Base-by-base conservation (phyloP, 345 rosid species). In the Salix caprea region DNA sequence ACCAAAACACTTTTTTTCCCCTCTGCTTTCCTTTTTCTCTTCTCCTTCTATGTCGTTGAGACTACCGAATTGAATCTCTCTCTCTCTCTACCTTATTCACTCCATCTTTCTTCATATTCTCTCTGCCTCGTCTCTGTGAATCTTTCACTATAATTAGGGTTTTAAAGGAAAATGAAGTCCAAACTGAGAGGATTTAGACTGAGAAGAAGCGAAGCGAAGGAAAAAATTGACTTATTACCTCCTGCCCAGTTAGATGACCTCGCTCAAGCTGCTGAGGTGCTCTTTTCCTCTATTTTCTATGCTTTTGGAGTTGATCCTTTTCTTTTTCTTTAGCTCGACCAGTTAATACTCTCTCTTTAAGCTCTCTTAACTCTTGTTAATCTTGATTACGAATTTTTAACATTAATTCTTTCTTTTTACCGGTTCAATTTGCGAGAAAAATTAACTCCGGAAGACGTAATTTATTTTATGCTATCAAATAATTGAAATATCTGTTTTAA, bases 231-330 rank as follows among this genome's bases (percentile, higher is more conserved):
- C 76, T 32, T 82, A 66, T 69, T 83, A 13, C 67, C 88, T 71
- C 77, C 90, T 3, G 80, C 90, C 76, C 91, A 85, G 76, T 80
- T 90, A 72, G 95, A 92, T 69, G 94, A 92, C 78, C 97, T 96
- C 80, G 92, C 84, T 75, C 90, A 91, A 73, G 97, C 98, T 76
- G 89, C 92, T 18, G 89, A 87, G 98, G 99, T 93, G 71, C 72
- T 24, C 21, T 56, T 21, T 40, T 62, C 7, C 34, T 21, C 54
- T 40, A 44, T 48, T 13, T 21, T 18, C 21, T 7, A 32, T 73
- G 37, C 28, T 34, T 52, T 13, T 64, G 18, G 19, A 62, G 65
- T 69, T 30, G 7, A 26, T 7, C 54, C 2, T 40, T 52, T 4
- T 52, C 26, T 39, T 21, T 56, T 24, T 12, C 50, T 46, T 52